Evolutionary conservation across 176 grass and related monocot species (phyloP), one percentile per base, ranked within the genome.

Genomic region (Calamus simplicifolius): DNA sequence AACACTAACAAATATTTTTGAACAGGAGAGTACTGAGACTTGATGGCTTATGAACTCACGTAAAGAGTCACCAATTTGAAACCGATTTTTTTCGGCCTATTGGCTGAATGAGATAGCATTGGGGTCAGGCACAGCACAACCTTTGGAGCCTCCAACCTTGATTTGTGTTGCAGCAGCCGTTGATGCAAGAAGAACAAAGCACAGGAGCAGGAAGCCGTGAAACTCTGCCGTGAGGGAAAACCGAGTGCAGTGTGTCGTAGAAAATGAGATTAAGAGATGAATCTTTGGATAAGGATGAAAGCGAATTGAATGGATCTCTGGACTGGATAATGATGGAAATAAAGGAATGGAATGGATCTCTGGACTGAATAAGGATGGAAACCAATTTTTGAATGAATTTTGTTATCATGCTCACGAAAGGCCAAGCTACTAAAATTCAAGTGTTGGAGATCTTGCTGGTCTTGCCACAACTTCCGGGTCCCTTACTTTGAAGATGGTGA

Each of bases 81-180:
- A 98, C 17, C 93, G 87, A 70, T 62, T 82, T 57, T 69, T 80
- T 57, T 85, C 68, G 10, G 93, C 93, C 93, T 87, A 92, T 13
- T 73, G 76, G 70, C 78, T 88, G 73, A 92, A 92, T 0, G 83
- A 61, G 13, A 13, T 43, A 16, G 72, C 64, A 48, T 75, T 76
- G 29, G 48, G 5, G 18, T 57, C 68, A 29, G 83, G 84, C 16
- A 80, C 70, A 35, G 63, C 75, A 84, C 93, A 92, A 35, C 76
- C 58, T 15, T 78, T 81, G 5, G 78, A 77, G 54, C 87, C 84
- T 4, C 87, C 84, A 17, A 81, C 93, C 68, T 85, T 88, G 81
- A 88, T 92, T 56, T 82, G 77, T 18, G 78, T 80, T 54, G 72
- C 87, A 25, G 72, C 80, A 4, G 69, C 81, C 21, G 53, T 48